Percentiles rank a stretch among this genome's conserved stretches.
phyloP scores from a whole-genome alignment of 2,329 filamentous ascomycete species.

The Trichoderma aggressivum region DNA sequence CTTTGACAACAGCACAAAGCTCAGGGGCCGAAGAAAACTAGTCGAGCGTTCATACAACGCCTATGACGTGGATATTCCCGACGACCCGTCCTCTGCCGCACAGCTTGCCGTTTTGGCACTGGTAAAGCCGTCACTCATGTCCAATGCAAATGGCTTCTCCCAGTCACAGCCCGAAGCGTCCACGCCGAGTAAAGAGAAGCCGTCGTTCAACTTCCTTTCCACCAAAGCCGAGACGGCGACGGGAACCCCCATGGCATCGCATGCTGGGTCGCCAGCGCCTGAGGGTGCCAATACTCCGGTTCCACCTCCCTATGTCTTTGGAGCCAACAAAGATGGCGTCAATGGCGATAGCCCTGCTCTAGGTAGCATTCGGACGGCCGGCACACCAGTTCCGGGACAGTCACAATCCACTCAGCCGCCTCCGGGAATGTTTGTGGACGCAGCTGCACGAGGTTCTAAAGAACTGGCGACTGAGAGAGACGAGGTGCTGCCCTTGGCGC shows the following conservation, averaged over 20 bases:
- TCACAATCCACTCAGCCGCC: slow-evolving; percentile 37
- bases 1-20: slow-evolving; percentile 79
- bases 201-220: slow-evolving; percentile 65
- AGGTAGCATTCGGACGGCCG: slow-evolving; percentile 49
- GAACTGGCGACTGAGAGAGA: slow-evolving; percentile 68
- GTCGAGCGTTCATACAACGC: slow-evolving; percentile 88
- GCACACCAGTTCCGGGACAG: slow-evolving; percentile 40
- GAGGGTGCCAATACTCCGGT: slow-evolving; percentile 69
- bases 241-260: slow-evolving; percentile 77
- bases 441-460: slow-evolving; percentile 48
- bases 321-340: slow-evolving; percentile 41
- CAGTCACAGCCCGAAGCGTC: slow-evolving; percentile 47
- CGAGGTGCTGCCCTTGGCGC: slow-evolving; percentile 73
- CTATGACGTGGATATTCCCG: slow-evolving; percentile 81
- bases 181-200: slow-evolving; percentile 60
- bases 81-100: slow-evolving; percentile 83
- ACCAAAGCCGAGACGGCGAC: slow-evolving; percentile 63
- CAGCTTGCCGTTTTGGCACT: slow-evolving; percentile 65
- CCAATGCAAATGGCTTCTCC: slow-evolving; percentile 43
- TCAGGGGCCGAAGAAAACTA: slow-evolving; percentile 73
- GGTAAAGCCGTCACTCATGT: slow-evolving; percentile 56
- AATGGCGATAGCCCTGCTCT: slow-evolving; percentile 53
- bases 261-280: slow-evolving; percentile 81
- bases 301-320: slow-evolving; percentile 55
- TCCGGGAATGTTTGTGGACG: slow-evolving; percentile 49